Percentiles rank a stretch among this genome's conserved stretches.
These are phyloP conservation scores for Fibroporia radiculosa DNA, from an alignment of 768 basidiomycete species.

Conservation along the genomic window DNA sequence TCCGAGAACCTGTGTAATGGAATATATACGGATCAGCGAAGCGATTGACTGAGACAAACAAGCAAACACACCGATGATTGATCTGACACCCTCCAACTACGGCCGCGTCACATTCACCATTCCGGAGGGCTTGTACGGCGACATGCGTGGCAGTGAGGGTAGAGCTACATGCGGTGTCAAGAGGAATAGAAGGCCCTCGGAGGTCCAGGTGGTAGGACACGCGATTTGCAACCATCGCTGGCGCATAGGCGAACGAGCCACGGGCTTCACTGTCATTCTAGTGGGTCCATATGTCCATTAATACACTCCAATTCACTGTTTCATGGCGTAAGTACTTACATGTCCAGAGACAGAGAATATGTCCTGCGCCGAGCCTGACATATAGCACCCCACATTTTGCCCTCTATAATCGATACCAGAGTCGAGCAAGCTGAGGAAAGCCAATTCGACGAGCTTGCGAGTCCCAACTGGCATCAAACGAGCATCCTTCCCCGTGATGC, in stretches of 20 bases:
- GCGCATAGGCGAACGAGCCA: conserved; percentile 27
- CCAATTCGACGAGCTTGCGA: conserved; percentile 30
- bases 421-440: conserved; percentile 37
- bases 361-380: conserved; percentile 25
- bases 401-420: conserved; percentile 40
- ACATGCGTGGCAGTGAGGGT: conserved; percentile 40
- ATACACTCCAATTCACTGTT: not conserved
- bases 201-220: conserved; percentile 35
- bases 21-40: not conserved
- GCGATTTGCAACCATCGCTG: conserved; percentile 32
- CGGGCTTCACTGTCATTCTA: conserved; percentile 28
- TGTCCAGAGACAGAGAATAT: conserved; percentile 21
- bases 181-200: conserved; percentile 40
- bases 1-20: conserved; percentile 25
- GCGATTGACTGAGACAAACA: too few relatives aligned
- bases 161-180: conserved; percentile 46
- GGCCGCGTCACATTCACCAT: conserved; percentile 40
- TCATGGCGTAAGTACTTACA: conserved; percentile 13
- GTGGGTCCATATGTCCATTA: not conserved
- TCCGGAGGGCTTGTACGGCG: conserved; percentile 34
- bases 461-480: conserved; percentile 26
- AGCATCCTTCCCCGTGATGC: conserved; percentile 30
- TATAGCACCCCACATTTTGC: conserved; percentile 35
- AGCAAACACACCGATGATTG: conserved; percentile 28
- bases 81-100: conserved; percentile 38